phyloP scores from a whole-genome alignment of 176 grass and related monocot genomes.

The Carex parvula region DNA sequence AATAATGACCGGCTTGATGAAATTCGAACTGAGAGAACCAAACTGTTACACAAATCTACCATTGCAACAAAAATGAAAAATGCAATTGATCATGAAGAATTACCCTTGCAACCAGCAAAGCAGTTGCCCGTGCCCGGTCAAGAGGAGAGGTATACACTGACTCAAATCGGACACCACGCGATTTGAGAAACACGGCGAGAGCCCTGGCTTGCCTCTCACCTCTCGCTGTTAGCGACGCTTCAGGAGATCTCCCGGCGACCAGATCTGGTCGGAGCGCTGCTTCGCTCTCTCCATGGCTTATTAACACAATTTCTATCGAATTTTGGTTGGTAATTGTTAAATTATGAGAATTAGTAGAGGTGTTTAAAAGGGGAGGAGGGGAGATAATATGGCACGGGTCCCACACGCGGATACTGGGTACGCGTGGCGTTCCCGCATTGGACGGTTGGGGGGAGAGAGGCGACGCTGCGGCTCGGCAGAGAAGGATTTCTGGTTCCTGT shows the following conservation, averaged over 20 bases:
- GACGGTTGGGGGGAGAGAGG: constrained; percentile 86
- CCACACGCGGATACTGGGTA: constrained; percentile 80
- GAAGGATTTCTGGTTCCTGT: constrained; percentile 93
- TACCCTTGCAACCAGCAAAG: constrained; percentile 58
- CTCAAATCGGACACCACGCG: constrained; percentile 39
- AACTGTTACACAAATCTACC: neutral
- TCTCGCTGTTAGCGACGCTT: constrained; percentile 55
- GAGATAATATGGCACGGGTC: constrained; percentile 87
- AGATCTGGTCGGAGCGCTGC: constrained; percentile 57
- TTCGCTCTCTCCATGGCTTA: constrained; percentile 66
- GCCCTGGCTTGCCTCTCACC: constrained; percentile 74
- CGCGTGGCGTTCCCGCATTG: constrained; percentile 64
- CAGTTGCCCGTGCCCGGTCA: constrained; percentile 56
- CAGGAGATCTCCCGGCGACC: constrained; percentile 51
- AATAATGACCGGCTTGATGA: neutral
- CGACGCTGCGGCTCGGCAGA: constrained; percentile 66
- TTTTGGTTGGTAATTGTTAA: neutral
- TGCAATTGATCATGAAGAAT: constrained; percentile 2
- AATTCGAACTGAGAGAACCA: neutral
- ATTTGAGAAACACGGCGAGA: constrained; percentile 73
- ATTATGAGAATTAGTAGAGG: neutral
- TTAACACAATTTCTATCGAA: constrained; percentile 50
- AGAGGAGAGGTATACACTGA: constrained; percentile 58
- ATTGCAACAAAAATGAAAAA: neutral
- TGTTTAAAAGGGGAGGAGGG: constrained; percentile 36